Evolutionary conservation across 2,329 filamentous ascomycete species (phyloP), one percentile per base, ranked within the genome.

Genomic region (Teratosphaeria nubilosa): DNA sequence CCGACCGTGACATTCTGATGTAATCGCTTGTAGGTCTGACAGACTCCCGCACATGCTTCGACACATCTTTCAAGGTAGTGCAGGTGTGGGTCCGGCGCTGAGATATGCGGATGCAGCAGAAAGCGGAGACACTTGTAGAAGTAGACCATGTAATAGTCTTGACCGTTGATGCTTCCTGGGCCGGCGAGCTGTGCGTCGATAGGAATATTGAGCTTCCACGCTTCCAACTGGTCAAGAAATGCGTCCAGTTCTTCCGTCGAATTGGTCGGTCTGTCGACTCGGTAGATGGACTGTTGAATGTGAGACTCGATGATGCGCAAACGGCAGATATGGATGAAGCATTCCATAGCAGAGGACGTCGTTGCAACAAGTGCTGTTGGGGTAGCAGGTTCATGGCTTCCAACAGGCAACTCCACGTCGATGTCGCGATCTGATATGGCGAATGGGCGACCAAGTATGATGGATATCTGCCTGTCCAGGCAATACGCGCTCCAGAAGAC

Each of bases 401-500:
- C 22, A 16, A 30, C 24, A 1, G 71, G 70, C 2, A 72, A 61
- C 57, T 66, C 56, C 24, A 55, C 55, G 25, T 64, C 57, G 37
- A 61, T 61, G 53, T 62, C 58, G n/a, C 67, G 56, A 48, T 74
- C 71, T 1, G 68, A 66, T 30, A 74, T 72, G 7, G 69, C 68
- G 59, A 73, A 73, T 0, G 72, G 66, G 7, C 72, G 58, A 1
- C 72, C 72, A 4, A 74, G 63, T 0, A 69, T 64, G 1, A 72
- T 68, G 11, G 68, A 72, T 0, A 71, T 70, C 52, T 68, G 63
- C 5, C 72, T 63, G 50, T 74, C 72, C 5, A 74, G 62, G n/a
- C 64, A 68, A 55, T 74, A 74, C 48, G 65, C 68, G 3, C 66
- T 65, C 72, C 72, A 74, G 56, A 74, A 74, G 0, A 68, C 64